Base-by-base conservation (phyloP, 805 yeast genomes). In the Ascoidea tarda region DNA sequence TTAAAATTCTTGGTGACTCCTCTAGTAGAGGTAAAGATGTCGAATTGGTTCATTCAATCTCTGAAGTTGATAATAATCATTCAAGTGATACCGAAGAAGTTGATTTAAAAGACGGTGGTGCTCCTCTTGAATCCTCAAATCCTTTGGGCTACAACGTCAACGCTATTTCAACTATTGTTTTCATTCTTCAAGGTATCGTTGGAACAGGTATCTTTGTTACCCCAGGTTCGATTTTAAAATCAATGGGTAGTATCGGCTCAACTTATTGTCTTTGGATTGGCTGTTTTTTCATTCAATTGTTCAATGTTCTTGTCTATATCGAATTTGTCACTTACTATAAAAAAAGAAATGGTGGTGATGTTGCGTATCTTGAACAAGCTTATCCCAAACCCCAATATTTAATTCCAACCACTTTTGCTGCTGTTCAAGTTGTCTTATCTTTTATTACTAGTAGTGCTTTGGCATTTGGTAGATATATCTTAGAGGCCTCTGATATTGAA, bases 121-220 rank as follows among this genome's bases (percentile, higher is more conserved):
- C 73, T 4, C 76, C 76, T 6, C 69, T 70, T 6, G 76, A 73
- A 53, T 59, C 60, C 32, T 59, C 55, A 6, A 69, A 69, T 45
- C 73, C 72, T 0, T 59, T 69, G 54, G 72, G 72, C 5, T 62
- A 71, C 48, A 59, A 64, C 21, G 59, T 69, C 38, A 71, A 70
- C 49, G 60, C 67, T 46, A 52, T 66, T 44, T 74, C 78, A 45
- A 79, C 81, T 46, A 67, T 75, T 50, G 77, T 76, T 53, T 63
- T 75, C 51, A 69, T 75, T 46, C 62, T 78, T 52, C 76, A 74
- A 54, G 79, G 82, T 52, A 71, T 78, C 56, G 69, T 78, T 47
- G 83, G 83, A 51, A 78, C 82, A 0, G 82, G 82, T 60, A 77
- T 78, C 32, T 78, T 78, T 59, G 67, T 73, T 5, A 76, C 81